Evolutionary conservation across 2,329 filamentous ascomycete genomes (phyloP).

Genomic region (Didymella arachidicola): DNA sequence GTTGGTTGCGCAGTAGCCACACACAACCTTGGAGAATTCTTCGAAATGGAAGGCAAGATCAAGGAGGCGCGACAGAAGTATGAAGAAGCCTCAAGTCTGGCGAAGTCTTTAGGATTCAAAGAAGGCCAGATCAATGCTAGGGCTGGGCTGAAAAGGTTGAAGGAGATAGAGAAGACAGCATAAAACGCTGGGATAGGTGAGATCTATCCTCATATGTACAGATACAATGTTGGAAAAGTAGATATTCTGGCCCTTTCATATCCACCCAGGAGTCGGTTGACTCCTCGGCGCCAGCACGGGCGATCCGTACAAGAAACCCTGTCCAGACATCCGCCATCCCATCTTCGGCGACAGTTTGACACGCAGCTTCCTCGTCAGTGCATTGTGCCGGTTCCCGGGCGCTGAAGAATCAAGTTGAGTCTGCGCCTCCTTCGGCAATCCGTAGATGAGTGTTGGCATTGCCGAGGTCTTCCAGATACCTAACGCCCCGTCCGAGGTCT

Average conservation of each 20-base stretch:
- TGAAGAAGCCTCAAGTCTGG: slow-evolving; percentile 69
- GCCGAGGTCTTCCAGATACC: no score
- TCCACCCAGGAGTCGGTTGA: slow-evolving; percentile 19
- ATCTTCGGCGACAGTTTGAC: slow-evolving; percentile 22
- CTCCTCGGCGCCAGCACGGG: neutral
- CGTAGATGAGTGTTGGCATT: no score
- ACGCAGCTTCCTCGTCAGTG: slow-evolving; percentile 2
- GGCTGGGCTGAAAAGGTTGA: slow-evolving; percentile 51
- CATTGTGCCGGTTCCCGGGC: neutral
- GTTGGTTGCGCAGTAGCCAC: slow-evolving; percentile 81
- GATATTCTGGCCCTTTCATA: slow-evolving; percentile 1
- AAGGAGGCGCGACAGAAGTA: slow-evolving; percentile 73
- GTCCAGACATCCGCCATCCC: slow-evolving; percentile 30
- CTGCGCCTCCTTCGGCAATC: slow-evolving; percentile 23
- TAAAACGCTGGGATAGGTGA: neutral
- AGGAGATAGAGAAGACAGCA: slow-evolving; percentile 30
- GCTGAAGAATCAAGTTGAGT: neutral
- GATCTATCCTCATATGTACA: slow-evolving; percentile 1
- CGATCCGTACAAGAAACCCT: neutral
- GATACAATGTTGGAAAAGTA: no score
- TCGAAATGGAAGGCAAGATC: slow-evolving; percentile 73
- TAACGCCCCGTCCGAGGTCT: slow-evolving; percentile 23
- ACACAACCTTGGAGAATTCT: slow-evolving; percentile 87
- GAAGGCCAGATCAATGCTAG: slow-evolving; percentile 55
- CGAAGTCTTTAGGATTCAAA: slow-evolving; percentile 57